Base-by-base conservation (phyloP, 306 rosid species). In the Ziziphus jujuba region DNA sequence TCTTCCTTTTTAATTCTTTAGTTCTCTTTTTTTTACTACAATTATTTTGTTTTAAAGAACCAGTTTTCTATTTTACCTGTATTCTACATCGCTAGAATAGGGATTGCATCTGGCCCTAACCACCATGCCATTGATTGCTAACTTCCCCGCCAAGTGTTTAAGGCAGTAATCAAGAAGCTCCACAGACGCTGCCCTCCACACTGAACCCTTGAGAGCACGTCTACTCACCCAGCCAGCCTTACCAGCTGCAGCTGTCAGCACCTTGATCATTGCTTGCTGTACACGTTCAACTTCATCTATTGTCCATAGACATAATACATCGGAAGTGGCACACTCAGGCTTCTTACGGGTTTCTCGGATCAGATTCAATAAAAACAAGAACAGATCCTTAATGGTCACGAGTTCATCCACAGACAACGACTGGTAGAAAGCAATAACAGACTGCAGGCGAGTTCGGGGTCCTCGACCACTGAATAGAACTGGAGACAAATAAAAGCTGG, bases 111-210 rank as follows among this genome's bases (percentile, higher is more conserved):
- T 80, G 9, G 84, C 65, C 15, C 54, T 11, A 63, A 89, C 80
- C 2, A 81, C 79, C 85, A 75, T 62, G 50, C 84, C 87, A 63
- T 74, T 76, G 65, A 73, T 65, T 56, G 84, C 80, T 28, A 66
- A 40, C 72, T 66, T 79, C 7, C 96, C 96, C 33, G 66, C 77
- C 43, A 89, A 71, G 71, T 84, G 84, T 71, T 81, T 78, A 25
- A 89, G 82, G 74, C 87, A 44, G 51, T 78, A 89, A 63, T 84
- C 92, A 45, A 89, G 71, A 74, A 89, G 88, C 84, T 82, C 87
- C 1, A 73, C 76, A 47, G 92, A 82, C 21, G 87, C 61, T 12
- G 69, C 62, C 75, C 70, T 73, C 74, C 77, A 66, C 14, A 86
- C 35, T 24, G 87, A 82, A 3, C 90, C 92, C 75, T 72, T 89